phyloP scores from a whole-genome alignment of 75 land plant species.

The Gnetum montanum region DNA sequence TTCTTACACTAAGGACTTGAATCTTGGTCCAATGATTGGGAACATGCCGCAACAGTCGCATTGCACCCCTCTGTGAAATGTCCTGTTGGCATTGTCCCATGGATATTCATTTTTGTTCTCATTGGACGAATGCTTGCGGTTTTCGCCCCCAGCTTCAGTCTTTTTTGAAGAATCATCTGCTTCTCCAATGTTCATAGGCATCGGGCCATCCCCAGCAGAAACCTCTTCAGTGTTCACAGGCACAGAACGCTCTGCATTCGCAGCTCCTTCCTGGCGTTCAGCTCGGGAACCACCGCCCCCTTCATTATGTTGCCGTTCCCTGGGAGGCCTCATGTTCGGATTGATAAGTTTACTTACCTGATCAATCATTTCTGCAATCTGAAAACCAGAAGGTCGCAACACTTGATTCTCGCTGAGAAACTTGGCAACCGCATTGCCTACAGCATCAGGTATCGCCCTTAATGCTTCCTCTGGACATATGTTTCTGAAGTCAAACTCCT shows the following conservation, averaged over 20 bases:
- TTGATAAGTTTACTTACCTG: constrained; percentile 1
- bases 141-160: too few relatives aligned
- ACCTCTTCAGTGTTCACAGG: too few relatives aligned
- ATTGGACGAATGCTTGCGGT: too few relatives aligned
- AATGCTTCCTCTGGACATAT: constrained; percentile 9
- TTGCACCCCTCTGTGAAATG: constrained; percentile 49
- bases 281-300: not conserved
- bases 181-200: too few relatives aligned
- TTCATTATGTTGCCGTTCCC: not conserved
- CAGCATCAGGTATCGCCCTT: constrained; percentile 13
- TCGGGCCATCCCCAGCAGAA: too few relatives aligned
- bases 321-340: not conserved
- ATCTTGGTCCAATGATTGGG: constrained; percentile 80
- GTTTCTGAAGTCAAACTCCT: not conserved
- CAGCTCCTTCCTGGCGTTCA: too few relatives aligned
- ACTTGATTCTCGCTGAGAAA: constrained; percentile 3
- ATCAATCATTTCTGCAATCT: constrained; percentile 8
- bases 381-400: constrained; percentile 5
- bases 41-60: constrained; percentile 87
- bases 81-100: too few relatives aligned
- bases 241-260: too few relatives aligned
- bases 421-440: constrained; percentile 5
- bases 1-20: constrained; percentile 66
- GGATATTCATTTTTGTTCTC: too few relatives aligned
- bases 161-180: too few relatives aligned